Evolutionary conservation across 495 filamentous ascomycete genomes (phyloP).

Genomic region (Penicillium pancosmium): DNA sequence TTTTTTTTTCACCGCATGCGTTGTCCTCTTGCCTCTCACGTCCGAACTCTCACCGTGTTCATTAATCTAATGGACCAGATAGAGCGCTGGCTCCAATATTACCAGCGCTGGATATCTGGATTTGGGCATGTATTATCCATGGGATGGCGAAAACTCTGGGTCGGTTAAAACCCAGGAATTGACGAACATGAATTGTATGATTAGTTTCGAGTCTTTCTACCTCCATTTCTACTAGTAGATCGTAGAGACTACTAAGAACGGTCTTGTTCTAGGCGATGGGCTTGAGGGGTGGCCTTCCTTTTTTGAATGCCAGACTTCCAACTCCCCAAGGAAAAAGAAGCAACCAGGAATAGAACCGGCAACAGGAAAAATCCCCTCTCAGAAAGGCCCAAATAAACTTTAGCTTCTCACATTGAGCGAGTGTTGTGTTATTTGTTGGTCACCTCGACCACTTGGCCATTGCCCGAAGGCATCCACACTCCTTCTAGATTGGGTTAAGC

Average conservation of each 20-base stretch:
- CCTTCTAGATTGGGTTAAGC: too few relatives aligned
- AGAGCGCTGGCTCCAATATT: conserved; percentile 24
- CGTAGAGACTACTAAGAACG: not conserved
- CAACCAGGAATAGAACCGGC: too few relatives aligned
- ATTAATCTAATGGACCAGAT: conserved; percentile 26
- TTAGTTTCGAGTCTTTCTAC: conserved; percentile 26
- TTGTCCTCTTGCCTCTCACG: conserved; percentile 16
- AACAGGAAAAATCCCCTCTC: too few relatives aligned
- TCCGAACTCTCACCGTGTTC: conserved; percentile 20
- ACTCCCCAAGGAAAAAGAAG: too few relatives aligned
- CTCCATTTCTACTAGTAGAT: not conserved
- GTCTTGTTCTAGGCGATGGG: too few relatives aligned
- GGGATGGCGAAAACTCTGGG: conserved; percentile 34
- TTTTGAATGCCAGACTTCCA: too few relatives aligned
- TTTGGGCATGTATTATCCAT: conserved; percentile 45
- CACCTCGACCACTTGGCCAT: too few relatives aligned
- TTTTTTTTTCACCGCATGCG: conserved; percentile 14
- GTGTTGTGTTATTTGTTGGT: too few relatives aligned
- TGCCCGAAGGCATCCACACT: too few relatives aligned
- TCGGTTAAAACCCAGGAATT: conserved; percentile 30
- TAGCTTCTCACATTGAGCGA: too few relatives aligned
- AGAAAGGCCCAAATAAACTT: too few relatives aligned
- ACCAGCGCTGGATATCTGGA: conserved; percentile 25
- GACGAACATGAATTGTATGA: conserved; percentile 45
- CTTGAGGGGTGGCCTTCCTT: too few relatives aligned